Evolutionary conservation across 305 asterid species (phyloP).

Genomic region (Fraxinus floribunda): DNA sequence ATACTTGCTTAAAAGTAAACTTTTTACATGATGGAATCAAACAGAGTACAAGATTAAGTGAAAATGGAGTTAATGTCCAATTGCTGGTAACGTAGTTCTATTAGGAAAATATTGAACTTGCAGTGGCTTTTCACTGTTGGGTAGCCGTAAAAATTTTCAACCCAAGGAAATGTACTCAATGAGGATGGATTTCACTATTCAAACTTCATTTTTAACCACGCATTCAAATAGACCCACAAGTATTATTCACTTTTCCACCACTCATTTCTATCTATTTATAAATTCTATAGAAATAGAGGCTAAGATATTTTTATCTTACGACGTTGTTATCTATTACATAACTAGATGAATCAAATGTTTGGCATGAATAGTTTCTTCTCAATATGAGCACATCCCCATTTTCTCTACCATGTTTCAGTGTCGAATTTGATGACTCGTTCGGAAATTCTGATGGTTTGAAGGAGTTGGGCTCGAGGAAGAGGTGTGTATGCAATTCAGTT

Average conservation of each 20-base stretch:
- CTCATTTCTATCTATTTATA: neutral
- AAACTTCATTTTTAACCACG: neutral
- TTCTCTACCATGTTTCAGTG: slow-evolving; percentile 32
- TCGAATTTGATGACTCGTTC: slow-evolving; percentile 38
- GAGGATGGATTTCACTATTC: neutral
- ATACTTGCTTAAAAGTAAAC: neutral
- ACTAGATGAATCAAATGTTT: neutral
- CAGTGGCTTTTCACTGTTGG: neutral
- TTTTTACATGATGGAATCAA: neutral
- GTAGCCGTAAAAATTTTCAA: neutral
- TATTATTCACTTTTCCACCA: neutral
- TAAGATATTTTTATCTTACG: neutral
- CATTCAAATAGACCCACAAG: no score
- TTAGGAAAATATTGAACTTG: neutral
- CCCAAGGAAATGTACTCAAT: neutral
- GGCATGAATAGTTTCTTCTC: neutral
- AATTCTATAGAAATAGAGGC: neutral
- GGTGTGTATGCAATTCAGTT: slow-evolving; percentile 29
- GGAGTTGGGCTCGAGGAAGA: slow-evolving; percentile 44
- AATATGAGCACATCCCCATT: neutral
- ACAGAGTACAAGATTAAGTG: neutral
- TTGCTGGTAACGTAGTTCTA: neutral
- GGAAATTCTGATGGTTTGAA: slow-evolving; percentile 34
- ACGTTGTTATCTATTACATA: neutral
- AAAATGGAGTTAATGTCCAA: neutral